These are phyloP conservation scores for Termitomyces sp. DNA, from an alignment of 768 basidiomycete species.

Conservation along the genomic window DNA sequence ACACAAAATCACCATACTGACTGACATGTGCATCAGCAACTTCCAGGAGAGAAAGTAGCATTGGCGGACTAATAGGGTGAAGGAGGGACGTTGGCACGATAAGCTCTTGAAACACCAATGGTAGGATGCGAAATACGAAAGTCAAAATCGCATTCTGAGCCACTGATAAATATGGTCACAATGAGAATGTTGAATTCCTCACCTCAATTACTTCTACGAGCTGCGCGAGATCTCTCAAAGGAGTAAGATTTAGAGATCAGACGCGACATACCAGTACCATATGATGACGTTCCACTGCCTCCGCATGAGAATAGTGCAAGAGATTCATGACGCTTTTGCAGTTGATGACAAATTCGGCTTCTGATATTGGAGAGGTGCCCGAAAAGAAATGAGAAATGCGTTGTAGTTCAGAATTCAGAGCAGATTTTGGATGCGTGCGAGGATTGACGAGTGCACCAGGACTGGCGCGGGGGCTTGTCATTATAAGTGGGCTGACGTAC, in stretches of 20 bases:
- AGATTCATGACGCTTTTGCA: constrained; percentile 14
- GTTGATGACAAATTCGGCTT: constrained; percentile 13
- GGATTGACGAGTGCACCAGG: background rate
- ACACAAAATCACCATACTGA: constrained; percentile 9
- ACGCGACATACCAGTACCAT: constrained; percentile 6
- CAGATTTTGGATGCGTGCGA: background rate
- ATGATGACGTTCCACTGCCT: background rate
- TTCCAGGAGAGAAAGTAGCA: constrained; percentile 12
- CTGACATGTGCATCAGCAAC: constrained; percentile 7
- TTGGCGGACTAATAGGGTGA: constrained; percentile 11
- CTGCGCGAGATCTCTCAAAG: constrained; percentile 1
- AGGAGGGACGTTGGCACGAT: constrained; percentile 5
- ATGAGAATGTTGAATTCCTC: background rate
- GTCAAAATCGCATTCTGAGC: constrained; percentile 12
- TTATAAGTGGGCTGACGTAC: background rate
- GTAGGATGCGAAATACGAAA: constrained; percentile 14
- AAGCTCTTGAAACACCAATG: constrained; percentile 10
- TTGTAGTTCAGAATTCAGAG: constrained; percentile 3
- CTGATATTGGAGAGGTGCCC: constrained; percentile 8
- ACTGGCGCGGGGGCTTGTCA: background rate
- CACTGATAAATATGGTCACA: background rate
- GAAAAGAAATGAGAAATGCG: constrained; percentile 10
- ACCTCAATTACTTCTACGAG: constrained; percentile 15
- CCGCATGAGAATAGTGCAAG: constrained; percentile 6
- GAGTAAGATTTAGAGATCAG: background rate